Percentiles rank a stretch among this genome's conserved stretches.
Conservation (phyloP, 352 stramenopile species). For the Phytophthora agathidicida region DNA sequence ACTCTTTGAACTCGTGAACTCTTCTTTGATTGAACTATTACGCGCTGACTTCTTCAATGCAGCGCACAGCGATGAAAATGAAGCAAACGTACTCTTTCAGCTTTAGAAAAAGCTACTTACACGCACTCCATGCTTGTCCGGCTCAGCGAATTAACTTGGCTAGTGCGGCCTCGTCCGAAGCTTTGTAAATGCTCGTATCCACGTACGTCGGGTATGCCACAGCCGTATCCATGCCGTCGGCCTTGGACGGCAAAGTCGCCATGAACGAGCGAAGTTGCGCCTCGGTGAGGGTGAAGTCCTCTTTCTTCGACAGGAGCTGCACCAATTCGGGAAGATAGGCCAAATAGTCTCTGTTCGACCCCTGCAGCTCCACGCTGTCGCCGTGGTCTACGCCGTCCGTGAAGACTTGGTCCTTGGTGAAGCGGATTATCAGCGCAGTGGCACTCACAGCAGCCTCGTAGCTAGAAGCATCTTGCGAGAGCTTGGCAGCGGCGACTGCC, state of each 20-base stretch:
- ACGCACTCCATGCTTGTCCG: no score
- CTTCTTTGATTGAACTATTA: no score
- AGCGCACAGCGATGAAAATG: no score
- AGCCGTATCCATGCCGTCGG: slow-evolving; percentile 57
- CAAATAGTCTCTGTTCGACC: slow-evolving; percentile 38
- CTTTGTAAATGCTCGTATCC: slow-evolving; percentile 54
- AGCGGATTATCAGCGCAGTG: slow-evolving; percentile 60
- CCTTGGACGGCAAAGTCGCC: slow-evolving; percentile 61
- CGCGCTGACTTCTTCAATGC: background rate
- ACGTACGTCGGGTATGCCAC: slow-evolving; percentile 56
- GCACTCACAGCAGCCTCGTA: slow-evolving; percentile 55
- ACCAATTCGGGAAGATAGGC: slow-evolving; percentile 49
- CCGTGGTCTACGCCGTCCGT: slow-evolving; percentile 43
- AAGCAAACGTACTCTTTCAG: background rate
- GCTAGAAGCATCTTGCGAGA: background rate
- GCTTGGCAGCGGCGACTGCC: slow-evolving; percentile 36
- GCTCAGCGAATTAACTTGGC: slow-evolving; percentile 27
- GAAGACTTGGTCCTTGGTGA: slow-evolving; percentile 76
- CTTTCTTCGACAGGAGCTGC: slow-evolving; percentile 27
- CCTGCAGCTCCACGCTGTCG: slow-evolving; percentile 28
- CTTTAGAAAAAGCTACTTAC: background rate
- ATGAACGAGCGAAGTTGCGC: slow-evolving; percentile 57
- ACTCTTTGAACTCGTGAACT: no score
- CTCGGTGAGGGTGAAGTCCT: slow-evolving; percentile 37
- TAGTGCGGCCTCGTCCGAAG: slow-evolving; percentile 42